Base-by-base conservation (phyloP, 169 alveolate species). In the Blepharisma undulans region DNA sequence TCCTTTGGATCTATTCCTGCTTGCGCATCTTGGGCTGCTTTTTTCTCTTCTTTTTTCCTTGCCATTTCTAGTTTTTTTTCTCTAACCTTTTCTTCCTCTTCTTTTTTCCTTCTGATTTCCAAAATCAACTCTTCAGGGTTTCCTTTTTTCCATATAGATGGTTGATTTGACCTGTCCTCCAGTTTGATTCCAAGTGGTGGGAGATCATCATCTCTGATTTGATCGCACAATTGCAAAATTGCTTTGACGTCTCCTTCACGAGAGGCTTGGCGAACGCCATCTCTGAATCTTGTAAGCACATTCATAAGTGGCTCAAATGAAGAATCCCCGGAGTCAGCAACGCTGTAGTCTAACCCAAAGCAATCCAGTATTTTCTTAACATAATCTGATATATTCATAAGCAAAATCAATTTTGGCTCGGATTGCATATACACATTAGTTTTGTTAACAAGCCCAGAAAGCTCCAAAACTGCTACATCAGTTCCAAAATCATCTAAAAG, bases 151-250 rank as follows among this genome's bases (percentile, higher is more conserved):
- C 98, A 97, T 32, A 97, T 94, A 66, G 98, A 94, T 87, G 95
- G 93, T 74, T 97, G 96, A 8, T 97, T 98, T 34, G 97, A 97
- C 77, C 98, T 93, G 91, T 99, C 99, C 92, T 99, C 99, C 34
- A 99, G 90, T 84, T 96, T 95, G 76, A 99, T 94, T 14, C 99
- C 99, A 78, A 98, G 88, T 27, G 97, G 91, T 18, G 98, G 96
- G 33, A 99, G 96, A 34, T 93, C 95, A 74, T 96, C 98, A 95
- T 99, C 99, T 87, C 99, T 95, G 72, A 99, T 90, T 84, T 96
- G 82, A 93, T 99, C 99, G 94, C 99, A 97, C 25, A 94, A 86
- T 72, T 92, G 90, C 72, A 98, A 93, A 22, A 99, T 92, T 90
- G 92, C 79, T 79, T 81, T 92, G 61, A 81, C 81, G 94, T 93